A percentile compares a stretch with the other conserved stretches of the same genome.
These are phyloP conservation scores for Cyberlindnera veronae DNA, from an alignment of 805 yeast genomes.

Conservation along the genomic window DNA sequence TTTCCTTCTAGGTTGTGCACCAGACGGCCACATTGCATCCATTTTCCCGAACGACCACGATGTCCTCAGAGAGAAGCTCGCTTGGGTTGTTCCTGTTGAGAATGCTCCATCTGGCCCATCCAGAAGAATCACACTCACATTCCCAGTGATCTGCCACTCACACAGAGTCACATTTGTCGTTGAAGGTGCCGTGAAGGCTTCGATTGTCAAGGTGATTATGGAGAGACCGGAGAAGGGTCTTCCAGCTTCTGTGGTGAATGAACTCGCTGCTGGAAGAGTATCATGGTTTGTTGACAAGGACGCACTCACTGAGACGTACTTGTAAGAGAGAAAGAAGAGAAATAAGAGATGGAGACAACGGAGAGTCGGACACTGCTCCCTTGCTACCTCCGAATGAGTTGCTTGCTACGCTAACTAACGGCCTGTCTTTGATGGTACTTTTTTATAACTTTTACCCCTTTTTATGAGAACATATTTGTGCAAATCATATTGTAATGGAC, in stretches of 20 bases:
- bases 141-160: slow-evolving; percentile 93
- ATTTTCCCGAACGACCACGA: slow-evolving; percentile 86
- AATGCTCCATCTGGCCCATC: slow-evolving; percentile 89
- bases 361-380: too few relatives aligned
- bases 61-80: slow-evolving; percentile 80
- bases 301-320: slow-evolving; percentile 62
- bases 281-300: slow-evolving; percentile 97
- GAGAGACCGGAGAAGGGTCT: slow-evolving; percentile 96
- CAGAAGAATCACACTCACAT: slow-evolving; percentile 81
- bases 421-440: too few relatives aligned
- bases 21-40: slow-evolving; percentile 98
- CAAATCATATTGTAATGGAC: too few relatives aligned
- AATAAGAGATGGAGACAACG: too few relatives aligned
- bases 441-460: too few relatives aligned
- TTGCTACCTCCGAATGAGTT: too few relatives aligned
- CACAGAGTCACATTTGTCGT: slow-evolving; percentile 92
- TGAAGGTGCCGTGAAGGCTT: slow-evolving; percentile 94
- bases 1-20: slow-evolving; percentile 92
- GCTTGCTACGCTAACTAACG: too few relatives aligned
- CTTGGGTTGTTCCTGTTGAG: slow-evolving; percentile 93
- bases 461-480: too few relatives aligned
- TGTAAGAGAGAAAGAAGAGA: slow-evolving; percentile 2
- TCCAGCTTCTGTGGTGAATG: slow-evolving; percentile 91
- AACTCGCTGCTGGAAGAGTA: slow-evolving; percentile 94
- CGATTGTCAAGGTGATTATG: slow-evolving; percentile 84